Evolutionary conservation across 148 eudicot species (phyloP).

Genomic region (Polygonum aviculare): DNA sequence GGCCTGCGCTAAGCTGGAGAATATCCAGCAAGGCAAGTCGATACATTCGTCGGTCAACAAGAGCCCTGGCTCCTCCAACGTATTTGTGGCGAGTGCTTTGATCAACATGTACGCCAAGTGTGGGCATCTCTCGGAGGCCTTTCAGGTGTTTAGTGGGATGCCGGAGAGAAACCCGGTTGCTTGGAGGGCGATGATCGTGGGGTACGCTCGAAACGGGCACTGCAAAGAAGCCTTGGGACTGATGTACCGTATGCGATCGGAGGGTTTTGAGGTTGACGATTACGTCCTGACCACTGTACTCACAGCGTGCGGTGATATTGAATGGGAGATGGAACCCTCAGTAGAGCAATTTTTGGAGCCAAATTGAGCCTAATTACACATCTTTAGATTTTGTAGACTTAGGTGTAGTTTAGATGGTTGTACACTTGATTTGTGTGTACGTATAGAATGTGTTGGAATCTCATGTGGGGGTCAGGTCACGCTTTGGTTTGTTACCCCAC

Average conservation of each 20-base stretch:
- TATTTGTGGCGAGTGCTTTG: slow-evolving; percentile 71
- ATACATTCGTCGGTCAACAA: slow-evolving; percentile 66
- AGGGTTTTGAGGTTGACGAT: slow-evolving; percentile 67
- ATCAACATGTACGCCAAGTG: slow-evolving; percentile 79
- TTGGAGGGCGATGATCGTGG: slow-evolving; percentile 77
- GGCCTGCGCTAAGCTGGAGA: slow-evolving; percentile 72
- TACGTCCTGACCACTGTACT: slow-evolving; percentile 56
- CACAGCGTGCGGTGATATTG: slow-evolving; percentile 65
- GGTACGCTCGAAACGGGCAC: slow-evolving; percentile 63
- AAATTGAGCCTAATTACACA: slow-evolving; percentile 12
- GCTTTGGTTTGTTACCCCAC: too few relatives aligned
- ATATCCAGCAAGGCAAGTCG: slow-evolving; percentile 51
- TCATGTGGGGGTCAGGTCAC: too few relatives aligned
- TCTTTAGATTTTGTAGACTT: too few relatives aligned
- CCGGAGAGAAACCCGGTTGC: slow-evolving; percentile 61
- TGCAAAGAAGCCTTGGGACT: slow-evolving; percentile 73
- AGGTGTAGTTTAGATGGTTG: too few relatives aligned
- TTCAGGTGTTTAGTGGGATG: slow-evolving; percentile 61
- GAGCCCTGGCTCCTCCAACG: slow-evolving; percentile 45
- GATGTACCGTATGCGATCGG: slow-evolving; percentile 69
- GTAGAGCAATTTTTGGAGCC: slow-evolving; percentile 21
- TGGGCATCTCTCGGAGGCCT: slow-evolving; percentile 63
- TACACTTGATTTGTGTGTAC: too few relatives aligned
- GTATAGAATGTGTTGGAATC: too few relatives aligned
- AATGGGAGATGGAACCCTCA: slow-evolving; percentile 31